These are phyloP conservation scores for Colletotrichum cordylinicola DNA, from an alignment of 2,329 filamentous ascomycete genomes.

Conservation along the genomic window DNA sequence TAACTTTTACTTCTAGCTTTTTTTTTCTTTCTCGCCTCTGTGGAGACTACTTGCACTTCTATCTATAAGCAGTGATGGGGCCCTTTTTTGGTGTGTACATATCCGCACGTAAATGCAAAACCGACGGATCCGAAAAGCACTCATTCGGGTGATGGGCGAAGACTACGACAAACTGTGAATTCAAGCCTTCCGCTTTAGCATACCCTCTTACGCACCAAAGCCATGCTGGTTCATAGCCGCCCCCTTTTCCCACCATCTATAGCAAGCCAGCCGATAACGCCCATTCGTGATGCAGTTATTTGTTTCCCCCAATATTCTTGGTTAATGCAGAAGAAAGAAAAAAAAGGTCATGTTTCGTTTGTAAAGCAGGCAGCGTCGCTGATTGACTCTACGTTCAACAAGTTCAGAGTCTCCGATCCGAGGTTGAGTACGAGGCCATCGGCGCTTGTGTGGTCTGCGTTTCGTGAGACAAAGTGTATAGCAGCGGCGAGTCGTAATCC, in stretches of 20 bases:
- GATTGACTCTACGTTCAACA: neutral
- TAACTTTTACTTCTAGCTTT: neutral
- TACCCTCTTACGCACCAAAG: constrained; percentile 8
- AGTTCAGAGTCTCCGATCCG: neutral
- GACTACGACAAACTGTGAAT: neutral
- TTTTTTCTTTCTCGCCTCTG: neutral
- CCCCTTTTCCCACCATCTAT: constrained; percentile 17
- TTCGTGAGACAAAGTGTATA: neutral
- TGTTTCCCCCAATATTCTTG: neutral
- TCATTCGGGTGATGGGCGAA: neutral
- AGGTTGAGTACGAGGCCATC: neutral
- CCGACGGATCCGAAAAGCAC: neutral
- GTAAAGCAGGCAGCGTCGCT: constrained; percentile 7
- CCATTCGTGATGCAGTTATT: constrained; percentile 17
- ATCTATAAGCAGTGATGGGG: neutral
- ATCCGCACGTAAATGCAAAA: neutral
- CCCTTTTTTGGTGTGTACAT: neutral
- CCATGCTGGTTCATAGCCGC: neutral
- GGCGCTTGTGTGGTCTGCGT: neutral
- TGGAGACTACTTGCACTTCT: neutral
- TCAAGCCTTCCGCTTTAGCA: neutral
- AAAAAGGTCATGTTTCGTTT: neutral
- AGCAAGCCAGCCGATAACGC: constrained; percentile 20
- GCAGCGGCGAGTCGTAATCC: neutral
- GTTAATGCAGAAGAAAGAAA: neutral